Base-by-base conservation (phyloP, 2,329 filamentous ascomycete genomes). In the Colletotrichum falcatum region DNA sequence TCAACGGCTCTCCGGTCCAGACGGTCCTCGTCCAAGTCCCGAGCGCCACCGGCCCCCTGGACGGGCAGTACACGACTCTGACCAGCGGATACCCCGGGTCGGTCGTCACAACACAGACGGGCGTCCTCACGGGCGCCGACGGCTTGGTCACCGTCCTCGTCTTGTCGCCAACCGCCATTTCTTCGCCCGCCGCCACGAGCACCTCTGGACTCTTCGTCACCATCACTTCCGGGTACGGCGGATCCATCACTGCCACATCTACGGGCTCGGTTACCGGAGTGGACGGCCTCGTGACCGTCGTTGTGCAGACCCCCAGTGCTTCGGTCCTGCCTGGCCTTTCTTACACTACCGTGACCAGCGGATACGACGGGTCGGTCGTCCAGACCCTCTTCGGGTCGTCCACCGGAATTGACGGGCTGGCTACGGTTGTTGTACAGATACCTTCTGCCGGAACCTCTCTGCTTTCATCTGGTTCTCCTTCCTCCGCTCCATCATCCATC, bases 31-130 rank as follows among this genome's bases (percentile, higher is more conserved):
- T 54, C 18, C 51, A 54, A 8, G 30, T 60, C 1, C 58, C 58
- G 5, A 60, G 37, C n/a, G 46, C 33, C 5, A 20, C 58, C 1
- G 48, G 37, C 28, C 37, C 59, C 35, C 3, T 30, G 54, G 56
- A 23, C 30, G 23, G 35, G 5, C 30, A 37, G 42, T 61, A 48
- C 42, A 61, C 42, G 5, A 61, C 58, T 16, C 30, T 39, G 39
- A 65, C 62, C 16, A 65, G 53, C 28, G 51, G 44, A 3, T 66
- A 66, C 20, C 46, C 28, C 23, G 64, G 64, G 14, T 66, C 64
- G 1, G 26, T 66, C 8, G 23, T 58, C 9, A 23, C 56, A 11
- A 66, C 64, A 1, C 20, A 35, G 48, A 61, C 55, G 6, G 56
- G 44, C 2, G 16, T 46, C 18, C 55, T 46, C 12, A 35, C 35